Percentiles rank a stretch among this genome's conserved stretches.
These are phyloP conservation scores for Dendrobium huoshanense DNA, from an alignment of 106 monocot genomes.

Conservation along the genomic window DNA sequence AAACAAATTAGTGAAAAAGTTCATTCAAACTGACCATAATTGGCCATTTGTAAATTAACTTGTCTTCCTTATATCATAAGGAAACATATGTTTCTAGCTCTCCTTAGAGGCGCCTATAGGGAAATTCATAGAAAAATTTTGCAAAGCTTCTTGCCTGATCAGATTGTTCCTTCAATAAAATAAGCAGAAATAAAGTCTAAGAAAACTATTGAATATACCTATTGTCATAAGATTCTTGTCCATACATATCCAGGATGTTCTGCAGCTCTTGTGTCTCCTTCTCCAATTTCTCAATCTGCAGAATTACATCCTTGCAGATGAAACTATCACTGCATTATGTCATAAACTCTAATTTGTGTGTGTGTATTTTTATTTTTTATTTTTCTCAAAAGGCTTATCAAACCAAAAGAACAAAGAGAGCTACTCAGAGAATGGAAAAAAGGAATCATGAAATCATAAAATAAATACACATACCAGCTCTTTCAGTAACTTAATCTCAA, in stretches of 20 bases:
- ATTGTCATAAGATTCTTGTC: slow-evolving; percentile 64
- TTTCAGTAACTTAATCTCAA: slow-evolving; percentile 68
- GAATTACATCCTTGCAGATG: slow-evolving; percentile 7
- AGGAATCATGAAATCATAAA: slow-evolving; percentile 1
- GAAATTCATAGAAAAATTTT: neutral
- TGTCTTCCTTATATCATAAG: neutral
- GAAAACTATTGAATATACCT: slow-evolving; percentile 36
- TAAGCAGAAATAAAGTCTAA: neutral
- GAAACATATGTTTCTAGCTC: neutral
- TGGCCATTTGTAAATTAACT: neutral
- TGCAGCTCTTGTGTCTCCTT: slow-evolving; percentile 70
- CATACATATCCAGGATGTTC: slow-evolving; percentile 72
- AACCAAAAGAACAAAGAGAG: slow-evolving; percentile 8
- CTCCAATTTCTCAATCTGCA: slow-evolving; percentile 80
- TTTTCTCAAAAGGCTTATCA: neutral
- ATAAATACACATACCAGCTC: slow-evolving; percentile 35
- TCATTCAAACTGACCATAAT: neutral
- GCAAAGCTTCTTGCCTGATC: neutral
- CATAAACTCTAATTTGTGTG: neutral
- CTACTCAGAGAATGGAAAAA: neutral
- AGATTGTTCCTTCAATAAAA: neutral
- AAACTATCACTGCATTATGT: neutral
- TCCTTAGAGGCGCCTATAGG: neutral
- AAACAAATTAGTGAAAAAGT: neutral
- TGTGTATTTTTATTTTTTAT: neutral